Conservation (phyloP, 2,329 filamentous ascomycete species). For the Epichloe festucae region DNA sequence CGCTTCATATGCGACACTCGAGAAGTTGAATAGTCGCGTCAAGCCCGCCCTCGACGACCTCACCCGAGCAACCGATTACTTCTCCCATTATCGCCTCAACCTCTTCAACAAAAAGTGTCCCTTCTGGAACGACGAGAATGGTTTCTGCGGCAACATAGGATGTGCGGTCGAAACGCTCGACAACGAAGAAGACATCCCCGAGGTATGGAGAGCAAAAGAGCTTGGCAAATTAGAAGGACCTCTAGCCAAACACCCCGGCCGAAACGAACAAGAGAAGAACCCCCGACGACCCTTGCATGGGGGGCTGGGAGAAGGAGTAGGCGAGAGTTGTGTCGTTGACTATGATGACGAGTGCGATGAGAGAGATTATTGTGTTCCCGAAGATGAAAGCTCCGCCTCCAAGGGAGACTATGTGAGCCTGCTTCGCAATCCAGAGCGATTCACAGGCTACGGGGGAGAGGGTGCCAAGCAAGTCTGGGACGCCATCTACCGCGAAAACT, state of each 20-base stretch:
- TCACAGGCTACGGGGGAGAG: conserved; percentile 84
- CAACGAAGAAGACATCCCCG: conserved; percentile 85
- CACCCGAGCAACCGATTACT: conserved; percentile 86
- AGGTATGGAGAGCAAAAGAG: conserved; percentile 83
- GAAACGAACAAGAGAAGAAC: conserved; percentile 56
- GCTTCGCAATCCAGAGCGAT: conserved; percentile 84
- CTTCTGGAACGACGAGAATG: conserved; percentile 88
- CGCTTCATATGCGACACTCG: conserved; percentile 83
- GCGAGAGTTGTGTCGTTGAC: conserved; percentile 93
- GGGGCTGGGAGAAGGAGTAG: conserved; percentile 70
- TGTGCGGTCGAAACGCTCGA: conserved; percentile 93
- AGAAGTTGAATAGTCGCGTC: conserved; percentile 65
- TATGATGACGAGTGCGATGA: conserved; percentile 97
- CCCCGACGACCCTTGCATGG: conserved; percentile 67
- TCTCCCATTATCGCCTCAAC: conserved; percentile 92
- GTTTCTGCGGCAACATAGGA: conserved; percentile 93
- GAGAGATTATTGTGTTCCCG: conserved; percentile 89
- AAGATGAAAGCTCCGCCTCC: conserved; percentile 73
- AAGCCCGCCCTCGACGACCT: conserved; percentile 68
- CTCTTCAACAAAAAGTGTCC: conserved; percentile 90
- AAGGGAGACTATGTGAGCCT: conserved; percentile 97
- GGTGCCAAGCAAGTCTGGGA: conserved; percentile 89
- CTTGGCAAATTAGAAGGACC: conserved; percentile 87
- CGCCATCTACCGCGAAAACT: conserved; percentile 94
- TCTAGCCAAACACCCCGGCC: conserved; percentile 76